Base-by-base conservation (phyloP, 1,284 basidiomycete genomes). In the Trichosporon asahii region DNA sequence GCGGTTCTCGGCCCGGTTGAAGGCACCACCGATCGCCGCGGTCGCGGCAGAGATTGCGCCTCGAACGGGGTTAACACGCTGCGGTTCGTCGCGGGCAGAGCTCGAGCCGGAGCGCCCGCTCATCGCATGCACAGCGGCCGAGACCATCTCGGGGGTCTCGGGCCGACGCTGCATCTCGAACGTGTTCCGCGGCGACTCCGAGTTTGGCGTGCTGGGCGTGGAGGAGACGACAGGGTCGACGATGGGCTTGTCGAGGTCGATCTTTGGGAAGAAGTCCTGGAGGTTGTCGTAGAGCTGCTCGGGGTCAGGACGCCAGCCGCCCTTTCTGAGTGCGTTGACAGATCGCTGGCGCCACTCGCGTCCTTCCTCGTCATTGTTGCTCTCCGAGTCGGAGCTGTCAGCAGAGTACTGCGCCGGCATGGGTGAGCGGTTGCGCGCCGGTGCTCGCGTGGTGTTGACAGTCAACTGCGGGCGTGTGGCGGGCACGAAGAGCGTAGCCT, bases 161-260 rank as follows among this genome's bases (percentile, higher is more conserved):
- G 61, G 67, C 1, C 70, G 68, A 21, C 63, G 55, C 0, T 64
- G 35, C 35, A 37, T 14, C 15, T 73, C 72, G 21, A 66, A 46
- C 4, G 72, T 66, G n/a, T 44, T 74, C 23, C 73, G 72, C 7
- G 82, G 79, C 4, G 81, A 77, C 12, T 68, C 44, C 9, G 71
- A 68, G 18, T 74, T 74, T 8, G 81, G 86, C 31, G 94, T 92
- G 15, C 87, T 87, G 35, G 88, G 85, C 0, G 91, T 92, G 0
- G 77, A 80, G 0, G 91, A 90, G 12, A 87, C 87, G 6, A 90
- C 83, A 0, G 70, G 67, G 74, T 98, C 95, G 69, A 98, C 91
- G 70, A 99, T 90, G 0, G 96, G 96, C 79, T 93, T 92, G 84
- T 99, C 97, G 65, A 99, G 88, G 79, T 99, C 95, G 80, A 98